These are phyloP conservation scores for Paraphaeosphaeria sporulosa DNA, from an alignment of 2,329 filamentous ascomycete species.

Conservation along the genomic window DNA sequence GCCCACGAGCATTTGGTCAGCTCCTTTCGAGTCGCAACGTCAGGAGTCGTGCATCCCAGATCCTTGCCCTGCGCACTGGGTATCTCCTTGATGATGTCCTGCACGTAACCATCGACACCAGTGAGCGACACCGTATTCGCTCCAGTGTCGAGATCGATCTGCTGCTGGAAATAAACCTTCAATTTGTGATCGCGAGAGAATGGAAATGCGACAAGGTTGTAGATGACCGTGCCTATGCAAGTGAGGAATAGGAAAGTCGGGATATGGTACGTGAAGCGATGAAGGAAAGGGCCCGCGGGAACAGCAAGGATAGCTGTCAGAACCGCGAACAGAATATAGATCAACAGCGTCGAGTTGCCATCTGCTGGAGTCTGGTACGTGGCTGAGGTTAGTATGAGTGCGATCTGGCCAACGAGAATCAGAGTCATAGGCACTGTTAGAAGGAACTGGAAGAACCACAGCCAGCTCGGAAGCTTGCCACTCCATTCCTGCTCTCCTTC, in stretches of 20 bases:
- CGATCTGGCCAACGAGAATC: constrained; percentile 78
- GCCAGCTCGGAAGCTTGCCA: constrained; percentile 76
- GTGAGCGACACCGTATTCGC: constrained; percentile 68
- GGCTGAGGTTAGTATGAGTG: constrained; percentile 74
- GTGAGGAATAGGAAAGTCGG: constrained; percentile 78
- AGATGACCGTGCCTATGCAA: constrained; percentile 78
- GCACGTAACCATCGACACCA: constrained; percentile 46
- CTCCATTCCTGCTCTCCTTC: constrained; percentile 88
- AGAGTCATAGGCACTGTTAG: constrained; percentile 79
- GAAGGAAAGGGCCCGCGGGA: constrained; percentile 83
- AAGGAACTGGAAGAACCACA: constrained; percentile 87
- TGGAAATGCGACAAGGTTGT: constrained; percentile 87
- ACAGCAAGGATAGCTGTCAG: constrained; percentile 76
- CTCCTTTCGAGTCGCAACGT: constrained; percentile 55
- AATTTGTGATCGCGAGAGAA: constrained; percentile 81
- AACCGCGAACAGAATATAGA: constrained; percentile 74
- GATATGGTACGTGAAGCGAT: constrained; percentile 83
- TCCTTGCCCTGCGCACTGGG: constrained; percentile 73
- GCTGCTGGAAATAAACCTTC: constrained; percentile 88
- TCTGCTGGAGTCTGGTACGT: constrained; percentile 85
- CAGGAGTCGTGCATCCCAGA: constrained; percentile 50
- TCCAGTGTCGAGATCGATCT: constrained; percentile 76
- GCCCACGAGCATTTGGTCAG: constrained; percentile 75
- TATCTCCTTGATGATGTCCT: constrained; percentile 69
- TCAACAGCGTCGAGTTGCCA: constrained; percentile 73